phyloP scores from a whole-genome alignment of 768 basidiomycete genomes.

The Agrocybe praecox region DNA sequence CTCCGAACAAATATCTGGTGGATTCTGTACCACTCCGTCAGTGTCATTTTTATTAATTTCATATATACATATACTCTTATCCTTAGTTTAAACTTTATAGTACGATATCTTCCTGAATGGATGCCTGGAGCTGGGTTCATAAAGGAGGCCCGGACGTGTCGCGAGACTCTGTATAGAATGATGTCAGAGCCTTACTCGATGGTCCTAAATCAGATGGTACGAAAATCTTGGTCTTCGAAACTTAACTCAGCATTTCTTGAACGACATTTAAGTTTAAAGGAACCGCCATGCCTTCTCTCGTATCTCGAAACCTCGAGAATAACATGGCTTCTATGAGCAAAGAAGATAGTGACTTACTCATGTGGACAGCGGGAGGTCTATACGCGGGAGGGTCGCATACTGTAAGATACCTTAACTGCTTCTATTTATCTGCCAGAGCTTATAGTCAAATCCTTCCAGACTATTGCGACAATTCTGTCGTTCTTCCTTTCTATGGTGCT shows the following conservation, averaged over 20 bases:
- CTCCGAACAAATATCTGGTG: conserved; percentile 6
- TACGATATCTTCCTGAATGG: no score
- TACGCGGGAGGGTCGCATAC: background rate
- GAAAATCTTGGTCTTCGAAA: background rate
- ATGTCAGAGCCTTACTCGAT: background rate
- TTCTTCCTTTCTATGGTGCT: no score
- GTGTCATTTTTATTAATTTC: no score
- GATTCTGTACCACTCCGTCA: no score
- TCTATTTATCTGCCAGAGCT: background rate
- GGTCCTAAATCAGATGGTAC: background rate
- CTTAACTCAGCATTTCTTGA: background rate
- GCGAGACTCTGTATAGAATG: background rate
- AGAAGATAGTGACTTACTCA: conserved; percentile 1
- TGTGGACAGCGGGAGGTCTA: conserved; percentile 6
- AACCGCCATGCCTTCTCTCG: background rate
- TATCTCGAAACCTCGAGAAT: background rate
- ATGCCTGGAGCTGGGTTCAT: no score
- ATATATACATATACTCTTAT: no score
- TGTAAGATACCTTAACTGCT: background rate
- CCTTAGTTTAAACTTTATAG: no score
- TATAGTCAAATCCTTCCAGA: no score
- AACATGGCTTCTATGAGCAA: background rate
- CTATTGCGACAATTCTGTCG: no score
- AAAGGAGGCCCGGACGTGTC: no score
- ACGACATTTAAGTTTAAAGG: background rate